Evolutionary conservation across 2,329 filamentous ascomycete genomes (phyloP).

Genomic region (Sclerotinia spermophila): DNA sequence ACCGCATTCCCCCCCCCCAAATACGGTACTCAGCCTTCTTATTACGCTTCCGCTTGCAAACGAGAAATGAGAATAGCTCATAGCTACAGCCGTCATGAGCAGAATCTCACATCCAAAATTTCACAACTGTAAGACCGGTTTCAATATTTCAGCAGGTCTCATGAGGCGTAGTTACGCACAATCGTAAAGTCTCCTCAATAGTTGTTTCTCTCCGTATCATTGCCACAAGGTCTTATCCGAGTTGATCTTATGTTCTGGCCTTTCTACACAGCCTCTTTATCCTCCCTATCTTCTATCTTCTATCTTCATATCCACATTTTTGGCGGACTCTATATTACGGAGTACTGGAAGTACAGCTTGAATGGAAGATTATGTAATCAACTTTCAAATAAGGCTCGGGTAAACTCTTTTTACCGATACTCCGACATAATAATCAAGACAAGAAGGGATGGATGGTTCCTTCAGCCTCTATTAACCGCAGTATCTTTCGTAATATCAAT

Average conservation of each 20-base stretch:
- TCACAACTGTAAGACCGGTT: conserved; percentile 2
- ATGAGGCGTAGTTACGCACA: conserved; percentile 12
- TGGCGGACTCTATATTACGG: not conserved
- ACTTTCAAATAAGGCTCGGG: not conserved
- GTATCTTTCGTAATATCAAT: conserved; percentile 4
- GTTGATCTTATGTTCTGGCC: conserved; percentile 6
- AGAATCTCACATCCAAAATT: not conserved
- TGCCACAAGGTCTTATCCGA: conserved; percentile 3
- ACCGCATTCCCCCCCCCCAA: not conserved
- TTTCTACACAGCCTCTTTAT: conserved; percentile 6
- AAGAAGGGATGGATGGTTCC: not conserved
- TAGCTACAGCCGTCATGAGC: not conserved
- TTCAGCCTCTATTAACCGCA: conserved; percentile 19
- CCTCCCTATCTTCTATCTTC: no score
- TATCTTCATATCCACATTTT: conserved; percentile 1
- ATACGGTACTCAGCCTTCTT: conserved; percentile 14
- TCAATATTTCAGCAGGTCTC: conserved; percentile 13
- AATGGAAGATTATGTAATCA: not conserved
- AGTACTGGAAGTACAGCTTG: not conserved
- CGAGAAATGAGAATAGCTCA: conserved; percentile 1
- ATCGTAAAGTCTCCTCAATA: not conserved
- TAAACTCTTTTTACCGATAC: not conserved
- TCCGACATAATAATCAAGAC: conserved; percentile 11
- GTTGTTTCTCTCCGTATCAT: conserved; percentile 3
- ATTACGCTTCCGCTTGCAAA: conserved; percentile 1